Evolutionary conservation across 768 basidiomycete species (phyloP), one percentile per base, ranked within the genome.

Genomic region (Postia placenta): DNA sequence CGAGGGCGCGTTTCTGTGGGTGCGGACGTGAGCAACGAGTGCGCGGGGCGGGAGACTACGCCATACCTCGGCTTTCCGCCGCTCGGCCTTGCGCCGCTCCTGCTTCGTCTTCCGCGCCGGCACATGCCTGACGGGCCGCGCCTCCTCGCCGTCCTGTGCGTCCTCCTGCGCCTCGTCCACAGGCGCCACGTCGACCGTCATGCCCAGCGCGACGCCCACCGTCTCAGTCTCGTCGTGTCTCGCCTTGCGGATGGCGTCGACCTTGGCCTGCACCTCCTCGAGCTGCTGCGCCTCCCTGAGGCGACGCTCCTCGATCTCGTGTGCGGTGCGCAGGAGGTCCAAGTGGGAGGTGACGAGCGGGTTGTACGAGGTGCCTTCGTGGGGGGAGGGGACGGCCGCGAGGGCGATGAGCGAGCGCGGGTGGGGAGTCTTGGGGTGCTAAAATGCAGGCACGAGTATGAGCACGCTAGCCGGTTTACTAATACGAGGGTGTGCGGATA

Each of bases 321-420:
- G 75, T 0, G 92, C 93, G 44, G 76, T 67, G 11, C 75, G 67
- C 19, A 97, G 62, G 4, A 95, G 77, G 42, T 80, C 79, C 43
- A 79, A 76, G 56, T 95, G 88, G 0, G 84, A 80, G 3, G 78
- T 73, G 1, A 76, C 79, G 0, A 82, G 80, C 0, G 93, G 93
- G 62, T 96, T 96, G 63, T 97, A 97, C 15, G 91, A 93, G 2
- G 85, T 78, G 17, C 93, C 93, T 26, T 80, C 80, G 55, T 89
- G 88, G 0, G 93, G 93, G 2, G 81, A 68, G 1, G 70, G 57
- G 0, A 92, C 77, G 0, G 89, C 85, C 1, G 85, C 79, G 0
- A 86, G 55, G 7, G 76, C 71, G 51, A 90, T 90, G 19, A 64
- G 48, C 19, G 77, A 59, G 35, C 78, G 74, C 0, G 75, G 74